Evolutionary conservation across 2,329 filamentous ascomycete species (phyloP).

Genomic region (Penicillium fuscoglaucum): DNA sequence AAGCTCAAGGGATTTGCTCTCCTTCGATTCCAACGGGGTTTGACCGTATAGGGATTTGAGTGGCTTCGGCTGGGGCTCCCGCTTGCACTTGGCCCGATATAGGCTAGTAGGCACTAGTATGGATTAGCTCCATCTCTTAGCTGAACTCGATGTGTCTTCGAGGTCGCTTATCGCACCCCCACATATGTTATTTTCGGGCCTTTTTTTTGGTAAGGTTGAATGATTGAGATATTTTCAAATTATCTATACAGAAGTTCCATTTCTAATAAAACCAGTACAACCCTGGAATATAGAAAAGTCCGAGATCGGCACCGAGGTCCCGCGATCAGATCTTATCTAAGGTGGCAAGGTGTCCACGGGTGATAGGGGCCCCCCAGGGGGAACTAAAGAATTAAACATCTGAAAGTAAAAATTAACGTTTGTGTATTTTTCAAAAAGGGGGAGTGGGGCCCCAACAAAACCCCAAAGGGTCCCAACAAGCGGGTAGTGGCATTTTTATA

Average conservation of each 20-base stretch:
- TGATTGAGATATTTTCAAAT: neutral
- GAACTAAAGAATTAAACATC: conserved; percentile 1
- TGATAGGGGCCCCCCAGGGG: neutral
- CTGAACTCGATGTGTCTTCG: neutral
- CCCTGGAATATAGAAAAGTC: neutral
- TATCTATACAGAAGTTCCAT: neutral
- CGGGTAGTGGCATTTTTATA: neutral
- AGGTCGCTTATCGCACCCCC: neutral
- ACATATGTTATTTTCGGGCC: too few relatives aligned
- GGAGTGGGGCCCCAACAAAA: conserved; percentile 27
- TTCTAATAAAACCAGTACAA: neutral
- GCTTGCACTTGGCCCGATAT: neutral
- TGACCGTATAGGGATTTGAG: neutral
- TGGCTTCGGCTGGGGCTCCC: neutral
- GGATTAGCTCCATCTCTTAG: neutral
- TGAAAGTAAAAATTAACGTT: conserved; percentile 6
- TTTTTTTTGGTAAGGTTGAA: neutral
- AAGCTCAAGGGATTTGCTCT: neutral
- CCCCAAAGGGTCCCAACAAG: conserved; percentile 26
- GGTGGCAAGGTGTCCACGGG: conserved; percentile 5
- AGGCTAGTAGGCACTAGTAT: neutral
- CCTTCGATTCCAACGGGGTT: neutral
- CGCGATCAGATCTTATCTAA: conserved; percentile 12
- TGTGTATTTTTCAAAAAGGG: conserved; percentile 13
- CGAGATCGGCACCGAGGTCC: neutral